Percentiles rank a stretch among this genome's conserved stretches.
These are phyloP conservation scores for Aaosphaeria pasadenensis DNA, from an alignment of 2,329 filamentous ascomycete genomes.

Conservation along the genomic window DNA sequence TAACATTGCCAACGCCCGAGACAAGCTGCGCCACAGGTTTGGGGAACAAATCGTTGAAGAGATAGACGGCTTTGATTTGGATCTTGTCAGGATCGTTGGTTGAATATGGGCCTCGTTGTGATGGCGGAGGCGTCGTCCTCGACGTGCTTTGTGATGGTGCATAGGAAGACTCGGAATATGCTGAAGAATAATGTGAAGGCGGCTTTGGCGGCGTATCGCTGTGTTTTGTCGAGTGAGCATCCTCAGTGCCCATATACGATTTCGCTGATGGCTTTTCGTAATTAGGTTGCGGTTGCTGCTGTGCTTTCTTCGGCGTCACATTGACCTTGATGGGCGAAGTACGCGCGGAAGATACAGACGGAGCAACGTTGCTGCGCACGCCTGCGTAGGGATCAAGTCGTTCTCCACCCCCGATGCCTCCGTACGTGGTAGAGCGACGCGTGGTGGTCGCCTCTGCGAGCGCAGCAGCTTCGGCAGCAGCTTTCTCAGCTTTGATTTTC, in stretches of 20 bases:
- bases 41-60: conserved; percentile 85
- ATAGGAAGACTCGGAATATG: conserved; percentile 83
- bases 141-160: conserved; percentile 80
- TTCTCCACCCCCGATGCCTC: conserved; percentile 58
- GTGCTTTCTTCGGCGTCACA: conserved; percentile 30
- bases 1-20: conserved; percentile 78
- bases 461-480: conserved; percentile 14
- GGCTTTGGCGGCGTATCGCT: conserved; percentile 69
- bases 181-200: conserved; percentile 39
- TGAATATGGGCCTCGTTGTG: conserved; percentile 72
- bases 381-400: conserved; percentile 67
- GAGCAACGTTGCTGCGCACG: conserved; percentile 53
- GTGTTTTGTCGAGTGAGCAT: conserved; percentile 67
- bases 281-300: conserved; percentile 13
- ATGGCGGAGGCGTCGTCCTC: conserved; percentile 78
- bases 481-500: conserved; percentile 25
- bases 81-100: conserved; percentile 96
- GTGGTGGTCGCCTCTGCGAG: conserved; percentile 14
- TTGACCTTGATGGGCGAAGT: conserved; percentile 39
- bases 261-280: conserved; percentile 53
- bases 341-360: conserved; percentile 34
- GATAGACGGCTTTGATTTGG: conserved; percentile 87
- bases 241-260: conserved; percentile 55
- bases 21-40: conserved; percentile 90
- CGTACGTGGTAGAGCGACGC: conserved; percentile 38